Percentiles rank a stretch among this genome's conserved stretches.
Evolutionary conservation across 2,329 filamentous ascomycete species (phyloP).

Genomic region (Penicillium sp.): DNA sequence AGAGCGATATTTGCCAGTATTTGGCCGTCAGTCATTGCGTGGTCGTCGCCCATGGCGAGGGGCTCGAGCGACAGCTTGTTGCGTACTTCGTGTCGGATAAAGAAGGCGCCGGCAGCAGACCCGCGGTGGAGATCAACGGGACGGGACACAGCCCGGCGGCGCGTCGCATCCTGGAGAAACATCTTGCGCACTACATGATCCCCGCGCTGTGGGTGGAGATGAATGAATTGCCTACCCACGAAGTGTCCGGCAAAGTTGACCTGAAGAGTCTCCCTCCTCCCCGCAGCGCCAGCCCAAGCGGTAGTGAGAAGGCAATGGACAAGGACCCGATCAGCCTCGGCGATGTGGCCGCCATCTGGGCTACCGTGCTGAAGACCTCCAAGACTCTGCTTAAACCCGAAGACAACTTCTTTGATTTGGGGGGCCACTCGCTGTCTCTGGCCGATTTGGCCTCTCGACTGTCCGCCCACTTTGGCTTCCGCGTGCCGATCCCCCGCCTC

Average conservation of each 20-base stretch:
- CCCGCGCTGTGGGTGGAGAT: slow-evolving; percentile 71
- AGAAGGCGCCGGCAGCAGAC: slow-evolving; percentile 49
- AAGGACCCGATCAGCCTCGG: slow-evolving; percentile 62
- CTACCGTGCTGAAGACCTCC: slow-evolving; percentile 61
- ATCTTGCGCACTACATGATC: slow-evolving; percentile 78
- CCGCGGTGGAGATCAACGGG: slow-evolving; percentile 60
- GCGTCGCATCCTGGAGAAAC: slow-evolving; percentile 57
- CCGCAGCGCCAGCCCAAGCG: slow-evolving; percentile 44
- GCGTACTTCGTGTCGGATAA: slow-evolving; percentile 69
- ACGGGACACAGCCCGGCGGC: slow-evolving; percentile 65
- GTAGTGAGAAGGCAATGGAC: slow-evolving; percentile 42
- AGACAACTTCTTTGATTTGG: slow-evolving; percentile 75
- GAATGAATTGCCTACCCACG: slow-evolving; percentile 64
- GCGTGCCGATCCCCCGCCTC: slow-evolving; percentile 64
- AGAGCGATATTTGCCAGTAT: slow-evolving; percentile 63
- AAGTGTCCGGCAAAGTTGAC: slow-evolving; percentile 73
- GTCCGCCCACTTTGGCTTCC: slow-evolving; percentile 64
- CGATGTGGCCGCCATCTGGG: slow-evolving; percentile 67
- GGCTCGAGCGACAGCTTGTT: slow-evolving; percentile 67
- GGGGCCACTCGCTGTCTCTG: slow-evolving; percentile 71
- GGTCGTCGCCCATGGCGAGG: slow-evolving; percentile 68
- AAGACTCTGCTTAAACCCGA: slow-evolving; percentile 57
- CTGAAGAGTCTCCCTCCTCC: slow-evolving; percentile 65
- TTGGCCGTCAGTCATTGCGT: slow-evolving; percentile 66
- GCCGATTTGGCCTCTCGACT: slow-evolving; percentile 68